Percentiles rank a stretch among this genome's conserved stretches.
Evolutionary conservation across 306 rosid species (phyloP).

Genomic region (Cicer chorassanicum): DNA sequence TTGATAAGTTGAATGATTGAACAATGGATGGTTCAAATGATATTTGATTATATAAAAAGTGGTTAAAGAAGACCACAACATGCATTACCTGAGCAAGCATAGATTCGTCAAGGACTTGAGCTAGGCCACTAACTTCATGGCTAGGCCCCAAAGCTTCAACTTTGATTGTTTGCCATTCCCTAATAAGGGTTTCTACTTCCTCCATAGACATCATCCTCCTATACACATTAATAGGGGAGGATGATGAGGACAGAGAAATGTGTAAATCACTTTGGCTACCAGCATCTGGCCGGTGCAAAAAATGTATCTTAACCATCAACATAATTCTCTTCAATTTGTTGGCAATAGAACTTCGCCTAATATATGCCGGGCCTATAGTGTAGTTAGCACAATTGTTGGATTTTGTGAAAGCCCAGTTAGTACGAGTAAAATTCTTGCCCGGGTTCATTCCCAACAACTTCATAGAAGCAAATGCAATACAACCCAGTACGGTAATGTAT

Average conservation of each 20-base stretch:
- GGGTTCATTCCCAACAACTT: conserved; percentile 63
- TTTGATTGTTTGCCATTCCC: conserved; percentile 89
- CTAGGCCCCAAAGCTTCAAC: conserved; percentile 94
- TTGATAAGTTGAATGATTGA: conserved; percentile 22
- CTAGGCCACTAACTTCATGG: conserved; percentile 68
- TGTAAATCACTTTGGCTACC: conserved; percentile 46
- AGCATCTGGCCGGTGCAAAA: conserved; percentile 52
- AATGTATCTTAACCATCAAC: conserved; percentile 50
- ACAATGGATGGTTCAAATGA: conserved; percentile 19
- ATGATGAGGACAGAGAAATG: conserved; percentile 49
- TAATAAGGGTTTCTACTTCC: conserved; percentile 90
- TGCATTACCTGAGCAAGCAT: conserved; percentile 91
- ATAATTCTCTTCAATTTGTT: conserved; percentile 62
- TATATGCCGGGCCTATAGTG: conserved; percentile 60
- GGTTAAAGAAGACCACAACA: conserved; percentile 36
- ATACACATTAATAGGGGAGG: conserved; percentile 49
- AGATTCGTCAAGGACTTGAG: conserved; percentile 82
- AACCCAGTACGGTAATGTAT: conserved; percentile 64
- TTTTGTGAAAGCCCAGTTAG: conserved; percentile 52
- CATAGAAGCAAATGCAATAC: conserved; percentile 68
- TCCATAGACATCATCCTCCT: conserved; percentile 74
- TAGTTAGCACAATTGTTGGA: conserved; percentile 52
- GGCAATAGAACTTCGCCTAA: conserved; percentile 53
- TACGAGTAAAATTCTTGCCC: conserved; percentile 52
- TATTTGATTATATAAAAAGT: conserved; percentile 10